Evolutionary conservation across 306 rosid species (phyloP).

Genomic region (Citrullus colocynthis): DNA sequence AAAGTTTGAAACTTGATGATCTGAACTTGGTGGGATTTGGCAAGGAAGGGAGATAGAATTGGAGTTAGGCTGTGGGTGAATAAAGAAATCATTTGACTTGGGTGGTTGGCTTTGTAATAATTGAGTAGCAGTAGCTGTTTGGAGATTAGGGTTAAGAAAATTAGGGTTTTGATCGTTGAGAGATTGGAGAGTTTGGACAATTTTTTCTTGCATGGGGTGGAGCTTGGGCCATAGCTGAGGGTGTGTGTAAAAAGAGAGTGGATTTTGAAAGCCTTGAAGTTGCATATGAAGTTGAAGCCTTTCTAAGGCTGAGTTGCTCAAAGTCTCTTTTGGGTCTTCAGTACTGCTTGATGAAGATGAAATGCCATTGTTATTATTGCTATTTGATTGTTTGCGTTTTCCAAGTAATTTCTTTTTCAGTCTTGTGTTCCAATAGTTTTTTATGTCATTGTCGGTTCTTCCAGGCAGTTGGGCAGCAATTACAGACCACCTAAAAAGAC

Average conservation of each 20-base stretch:
- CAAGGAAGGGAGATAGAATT: constrained; percentile 12
- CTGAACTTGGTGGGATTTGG: constrained; percentile 11
- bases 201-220: constrained; percentile 67
- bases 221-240: constrained; percentile 76
- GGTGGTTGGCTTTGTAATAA: not conserved
- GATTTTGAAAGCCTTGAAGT: constrained; percentile 74
- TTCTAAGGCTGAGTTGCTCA: constrained; percentile 78
- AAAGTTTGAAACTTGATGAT: constrained; percentile 25
- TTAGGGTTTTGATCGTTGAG: constrained; percentile 19
- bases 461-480: constrained; percentile 98
- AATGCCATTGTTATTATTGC: not conserved
- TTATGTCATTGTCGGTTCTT: constrained; percentile 94
- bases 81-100: not conserved
- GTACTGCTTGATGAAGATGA: not conserved
- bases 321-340: constrained; percentile 23
- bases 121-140: not conserved
- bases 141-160: not conserved
- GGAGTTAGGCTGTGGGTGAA: not conserved
- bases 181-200: constrained; percentile 40
- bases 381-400: constrained; percentile 50
- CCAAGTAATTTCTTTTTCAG: constrained; percentile 89
- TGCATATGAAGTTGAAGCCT: constrained; percentile 97
- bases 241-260: constrained; percentile 48
- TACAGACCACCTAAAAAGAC: constrained; percentile 76
- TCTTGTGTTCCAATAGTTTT: constrained; percentile 95